Evolutionary conservation across 352 stramenopile genomes (phyloP).

Genomic region (Pythium utonaiense): DNA sequence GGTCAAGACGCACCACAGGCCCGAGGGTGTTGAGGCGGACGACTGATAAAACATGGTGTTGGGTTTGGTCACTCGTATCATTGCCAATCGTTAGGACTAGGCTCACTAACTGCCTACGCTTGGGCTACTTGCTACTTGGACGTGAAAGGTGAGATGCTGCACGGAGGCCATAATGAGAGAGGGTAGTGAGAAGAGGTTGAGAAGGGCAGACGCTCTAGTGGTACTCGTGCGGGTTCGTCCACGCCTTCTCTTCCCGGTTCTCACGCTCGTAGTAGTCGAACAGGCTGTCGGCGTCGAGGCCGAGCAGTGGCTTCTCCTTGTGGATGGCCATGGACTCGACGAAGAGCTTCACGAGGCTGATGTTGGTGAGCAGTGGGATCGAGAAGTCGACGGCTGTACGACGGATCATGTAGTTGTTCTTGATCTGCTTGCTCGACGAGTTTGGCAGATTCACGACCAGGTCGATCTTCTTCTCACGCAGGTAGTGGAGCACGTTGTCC

Average conservation of each 20-base stretch:
- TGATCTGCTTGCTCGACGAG: constrained; percentile 79
- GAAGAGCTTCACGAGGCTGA: constrained; percentile 91
- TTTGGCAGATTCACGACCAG: constrained; percentile 93
- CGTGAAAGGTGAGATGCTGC: not conserved
- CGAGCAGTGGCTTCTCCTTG: constrained; percentile 90
- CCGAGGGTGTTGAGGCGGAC: not conserved
- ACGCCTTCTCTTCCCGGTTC: constrained; percentile 85
- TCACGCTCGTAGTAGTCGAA: constrained; percentile 98
- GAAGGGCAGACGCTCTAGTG: constrained; percentile 74
- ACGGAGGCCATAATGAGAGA: not conserved
- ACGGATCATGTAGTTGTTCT: constrained; percentile 93
- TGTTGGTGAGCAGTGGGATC: constrained; percentile 90
- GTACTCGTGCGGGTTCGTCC: constrained; percentile 94
- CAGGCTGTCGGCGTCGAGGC: constrained; percentile 92
- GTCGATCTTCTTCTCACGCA: constrained; percentile 95
- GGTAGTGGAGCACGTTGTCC: constrained; percentile 84
- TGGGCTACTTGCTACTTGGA: not conserved
- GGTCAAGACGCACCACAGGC: constrained; percentile 31
- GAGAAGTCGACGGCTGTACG: constrained; percentile 92
- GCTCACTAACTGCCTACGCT: not conserved
- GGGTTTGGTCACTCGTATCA: constrained; percentile 3
- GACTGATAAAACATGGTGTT: not conserved
- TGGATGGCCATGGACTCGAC: constrained; percentile 91
- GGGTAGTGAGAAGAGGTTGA: not conserved
- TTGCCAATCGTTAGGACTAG: not conserved